Percentiles rank a stretch among this genome's conserved stretches.
phyloP scores from a whole-genome alignment of 169 alveolate species.

The Eimeria sp. region DNA sequence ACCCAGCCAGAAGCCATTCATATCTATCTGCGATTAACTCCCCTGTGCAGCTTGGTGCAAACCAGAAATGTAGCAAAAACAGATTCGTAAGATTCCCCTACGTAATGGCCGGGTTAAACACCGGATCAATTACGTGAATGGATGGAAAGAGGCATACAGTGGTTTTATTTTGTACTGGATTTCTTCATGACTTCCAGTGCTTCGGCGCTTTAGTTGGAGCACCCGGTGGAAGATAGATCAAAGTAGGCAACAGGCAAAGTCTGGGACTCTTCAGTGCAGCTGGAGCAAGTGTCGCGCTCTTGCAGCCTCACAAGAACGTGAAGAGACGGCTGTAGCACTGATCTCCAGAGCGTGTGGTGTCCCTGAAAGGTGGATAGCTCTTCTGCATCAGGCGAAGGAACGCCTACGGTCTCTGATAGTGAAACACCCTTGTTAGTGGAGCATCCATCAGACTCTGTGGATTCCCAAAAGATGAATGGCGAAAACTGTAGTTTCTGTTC shows the following conservation, averaged over 20 bases:
- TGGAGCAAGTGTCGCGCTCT: neutral
- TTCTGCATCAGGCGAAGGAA: neutral
- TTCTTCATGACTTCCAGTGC: neutral
- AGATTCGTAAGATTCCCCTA: too few relatives aligned
- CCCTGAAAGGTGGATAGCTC: neutral
- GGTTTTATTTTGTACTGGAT: neutral
- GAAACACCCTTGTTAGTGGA: neutral
- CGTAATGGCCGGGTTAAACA: too few relatives aligned
- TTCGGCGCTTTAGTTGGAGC: neutral
- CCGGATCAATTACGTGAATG: neutral
- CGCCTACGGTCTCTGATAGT: neutral
- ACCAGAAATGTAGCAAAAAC: neutral
- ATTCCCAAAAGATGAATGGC: neutral
- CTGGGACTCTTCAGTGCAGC: slow-evolving; percentile 8
- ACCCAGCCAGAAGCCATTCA: neutral
- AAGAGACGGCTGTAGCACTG: neutral
- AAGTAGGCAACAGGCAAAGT: slow-evolving; percentile 12
- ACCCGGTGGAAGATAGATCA: neutral
- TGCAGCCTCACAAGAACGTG: neutral
- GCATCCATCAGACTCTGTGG: neutral
- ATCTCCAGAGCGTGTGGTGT: neutral
- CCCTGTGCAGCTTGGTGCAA: neutral
- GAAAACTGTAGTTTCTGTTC: neutral
- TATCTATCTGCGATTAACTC: neutral
- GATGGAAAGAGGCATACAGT: neutral